Conservation (phyloP, 805 yeast species). For the Sugiyamaella mastotermitis region DNA sequence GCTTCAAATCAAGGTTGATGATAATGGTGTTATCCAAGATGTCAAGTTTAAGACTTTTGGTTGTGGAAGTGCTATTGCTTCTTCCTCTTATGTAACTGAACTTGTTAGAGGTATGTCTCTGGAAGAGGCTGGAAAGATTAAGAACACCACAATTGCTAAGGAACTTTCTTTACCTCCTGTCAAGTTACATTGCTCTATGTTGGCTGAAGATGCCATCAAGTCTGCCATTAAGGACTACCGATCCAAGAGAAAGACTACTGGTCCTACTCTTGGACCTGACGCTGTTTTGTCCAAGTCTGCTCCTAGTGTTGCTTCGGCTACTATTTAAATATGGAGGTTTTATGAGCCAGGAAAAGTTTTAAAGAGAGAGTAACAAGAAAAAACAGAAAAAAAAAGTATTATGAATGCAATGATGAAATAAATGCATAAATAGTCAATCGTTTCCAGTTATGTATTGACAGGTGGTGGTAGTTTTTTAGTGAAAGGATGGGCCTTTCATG, state of each 20-base stretch:
- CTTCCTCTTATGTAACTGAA: slow-evolving; percentile 91
- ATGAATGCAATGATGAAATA: too few relatives aligned
- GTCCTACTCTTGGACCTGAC: slow-evolving; percentile 56
- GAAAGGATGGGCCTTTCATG: too few relatives aligned
- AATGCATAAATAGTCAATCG: too few relatives aligned
- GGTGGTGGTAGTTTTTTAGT: too few relatives aligned
- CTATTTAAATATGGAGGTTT: too few relatives aligned
- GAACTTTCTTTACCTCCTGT: slow-evolving; percentile 95
- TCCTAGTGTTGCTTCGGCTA: slow-evolving; percentile 9
- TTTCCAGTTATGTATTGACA: too few relatives aligned
- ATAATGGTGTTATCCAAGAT: slow-evolving; percentile 84
- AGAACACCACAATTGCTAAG: slow-evolving; percentile 90
- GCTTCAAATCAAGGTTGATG: slow-evolving; percentile 90
- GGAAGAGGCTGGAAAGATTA: slow-evolving; percentile 88
- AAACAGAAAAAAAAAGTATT: too few relatives aligned
- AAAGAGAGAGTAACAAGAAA: too few relatives aligned
- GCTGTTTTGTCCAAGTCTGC: slow-evolving; percentile 30
- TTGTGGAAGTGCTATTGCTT: slow-evolving; percentile 98
- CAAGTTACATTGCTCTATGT: slow-evolving; percentile 95
- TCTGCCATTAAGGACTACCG: slow-evolving; percentile 93
- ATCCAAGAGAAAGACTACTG: slow-evolving; percentile 57
- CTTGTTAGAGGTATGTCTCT: slow-evolving; percentile 90
- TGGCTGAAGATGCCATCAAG: slow-evolving; percentile 98
- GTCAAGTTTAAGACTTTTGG: slow-evolving; percentile 98
- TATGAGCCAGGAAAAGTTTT: too few relatives aligned